phyloP scores from a whole-genome alignment of 305 asterid species.

The Solanum aculeatissimum region DNA sequence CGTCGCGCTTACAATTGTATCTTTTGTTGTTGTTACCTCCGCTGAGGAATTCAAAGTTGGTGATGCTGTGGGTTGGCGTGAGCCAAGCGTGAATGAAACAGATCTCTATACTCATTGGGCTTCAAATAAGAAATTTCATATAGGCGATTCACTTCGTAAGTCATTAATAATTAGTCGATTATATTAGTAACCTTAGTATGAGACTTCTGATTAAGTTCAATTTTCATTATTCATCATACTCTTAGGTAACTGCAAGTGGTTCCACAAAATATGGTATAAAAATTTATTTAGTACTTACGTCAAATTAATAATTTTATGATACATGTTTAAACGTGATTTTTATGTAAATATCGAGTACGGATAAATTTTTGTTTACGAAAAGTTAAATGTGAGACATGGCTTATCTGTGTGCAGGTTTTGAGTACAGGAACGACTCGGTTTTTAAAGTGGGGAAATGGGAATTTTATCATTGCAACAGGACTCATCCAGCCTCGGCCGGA shows the following conservation, averaged over 20 bases:
- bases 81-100: conserved; percentile 14
- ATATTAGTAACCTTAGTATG: too few relatives aligned
- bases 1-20: neutral
- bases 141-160: conserved; percentile 34
- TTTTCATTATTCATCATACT: neutral
- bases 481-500: conserved; percentile 22
- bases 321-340: neutral
- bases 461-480: conserved; percentile 66
- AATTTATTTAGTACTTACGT: neutral
- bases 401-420: conserved; percentile 33
- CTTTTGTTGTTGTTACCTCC: neutral
- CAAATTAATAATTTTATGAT: neutral
- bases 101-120: conserved; percentile 25
- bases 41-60: conserved; percentile 29
- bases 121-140: conserved; percentile 11
- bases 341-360: neutral
- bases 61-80: conserved; percentile 24
- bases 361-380: neutral
- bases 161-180: neutral
- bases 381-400: neutral
- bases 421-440: conserved; percentile 62
- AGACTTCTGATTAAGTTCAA: neutral
- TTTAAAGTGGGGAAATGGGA: conserved; percentile 62
- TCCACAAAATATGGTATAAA: neutral
- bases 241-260: neutral